A percentile compares a stretch with the other conserved stretches of the same genome.
Evolutionary conservation across 768 basidiomycete species (phyloP).

Genomic region (Russula sp.): DNA sequence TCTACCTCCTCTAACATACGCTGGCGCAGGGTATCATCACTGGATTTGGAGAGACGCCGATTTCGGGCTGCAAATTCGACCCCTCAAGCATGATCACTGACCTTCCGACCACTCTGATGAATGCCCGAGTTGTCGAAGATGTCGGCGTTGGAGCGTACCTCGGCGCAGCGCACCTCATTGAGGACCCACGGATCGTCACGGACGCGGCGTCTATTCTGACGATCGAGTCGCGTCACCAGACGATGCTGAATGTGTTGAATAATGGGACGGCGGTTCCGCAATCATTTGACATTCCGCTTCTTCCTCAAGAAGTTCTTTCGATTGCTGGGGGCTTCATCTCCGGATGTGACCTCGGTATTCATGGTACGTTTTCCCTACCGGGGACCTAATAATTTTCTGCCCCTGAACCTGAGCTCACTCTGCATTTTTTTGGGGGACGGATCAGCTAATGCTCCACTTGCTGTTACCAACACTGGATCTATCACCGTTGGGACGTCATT

Average conservation of each 20-base stretch:
- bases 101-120: conserved; percentile 60
- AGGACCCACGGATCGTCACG: conserved; percentile 51
- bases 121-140: conserved; percentile 68
- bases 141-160: conserved; percentile 76
- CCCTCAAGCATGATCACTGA: conserved; percentile 55
- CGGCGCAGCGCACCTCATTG: conserved; percentile 58
- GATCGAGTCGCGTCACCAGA: conserved; percentile 76
- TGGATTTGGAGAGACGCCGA: conserved; percentile 30
- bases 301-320: conserved; percentile 62
- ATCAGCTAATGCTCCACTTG: conserved; percentile 51
- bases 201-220: conserved; percentile 68
- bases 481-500: conserved; percentile 52
- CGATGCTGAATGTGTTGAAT: conserved; percentile 63
- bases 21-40: conserved; percentile 20
- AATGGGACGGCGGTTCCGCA: conserved; percentile 54
- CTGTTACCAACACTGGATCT: conserved; percentile 56
- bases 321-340: conserved; percentile 61
- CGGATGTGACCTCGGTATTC: too few relatives aligned
- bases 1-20: not conserved
- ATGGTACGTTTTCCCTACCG: conserved; percentile 30
- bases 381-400: rapidly evolving
- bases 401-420: not conserved
- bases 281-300: conserved; percentile 65
- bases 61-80: conserved; percentile 58
- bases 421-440: not conserved